A percentile compares a stretch with the other conserved stretches of the same genome.
phyloP scores from a whole-genome alignment of 768 basidiomycete genomes.

The Tulasnella sp. region DNA sequence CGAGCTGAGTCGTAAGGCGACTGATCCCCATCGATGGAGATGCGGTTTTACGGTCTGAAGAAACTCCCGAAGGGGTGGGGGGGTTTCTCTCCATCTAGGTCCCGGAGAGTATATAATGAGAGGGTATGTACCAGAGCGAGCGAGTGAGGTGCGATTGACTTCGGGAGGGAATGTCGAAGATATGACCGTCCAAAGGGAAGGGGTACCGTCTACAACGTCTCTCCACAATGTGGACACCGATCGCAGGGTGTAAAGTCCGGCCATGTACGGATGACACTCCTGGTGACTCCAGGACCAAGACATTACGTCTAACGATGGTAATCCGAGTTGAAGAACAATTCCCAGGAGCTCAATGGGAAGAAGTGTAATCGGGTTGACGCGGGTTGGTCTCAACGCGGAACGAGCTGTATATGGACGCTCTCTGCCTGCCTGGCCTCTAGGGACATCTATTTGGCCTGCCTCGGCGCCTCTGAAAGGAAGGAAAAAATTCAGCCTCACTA shows the following conservation, averaged over 20 bases:
- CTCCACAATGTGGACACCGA: not conserved
- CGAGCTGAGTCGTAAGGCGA: not conserved
- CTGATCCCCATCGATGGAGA: not conserved
- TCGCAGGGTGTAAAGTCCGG: not conserved
- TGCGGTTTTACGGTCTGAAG: not conserved
- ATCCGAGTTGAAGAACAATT: not conserved
- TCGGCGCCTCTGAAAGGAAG: too few species aligned
- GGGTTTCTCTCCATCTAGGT: not conserved
- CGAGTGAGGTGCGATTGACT: not conserved
- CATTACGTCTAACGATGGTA: not conserved
- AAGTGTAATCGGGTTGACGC: not conserved
- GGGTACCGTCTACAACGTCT: not conserved
- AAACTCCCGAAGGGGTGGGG: not conserved
- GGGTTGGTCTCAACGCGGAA: too few species aligned
- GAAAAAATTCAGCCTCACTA: too few species aligned
- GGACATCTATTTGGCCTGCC: too few species aligned
- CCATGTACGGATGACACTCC: not conserved
- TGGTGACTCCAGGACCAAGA: not conserved
- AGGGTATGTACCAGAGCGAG: not conserved
- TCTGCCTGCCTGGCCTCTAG: not conserved
- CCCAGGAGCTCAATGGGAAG: not conserved
- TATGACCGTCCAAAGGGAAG: not conserved
- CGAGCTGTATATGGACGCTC: not conserved
- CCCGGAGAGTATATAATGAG: not conserved
- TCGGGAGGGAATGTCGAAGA: not conserved